phyloP scores from a whole-genome alignment of 352 stramenopile species.

The Plasmopara halstedii region DNA sequence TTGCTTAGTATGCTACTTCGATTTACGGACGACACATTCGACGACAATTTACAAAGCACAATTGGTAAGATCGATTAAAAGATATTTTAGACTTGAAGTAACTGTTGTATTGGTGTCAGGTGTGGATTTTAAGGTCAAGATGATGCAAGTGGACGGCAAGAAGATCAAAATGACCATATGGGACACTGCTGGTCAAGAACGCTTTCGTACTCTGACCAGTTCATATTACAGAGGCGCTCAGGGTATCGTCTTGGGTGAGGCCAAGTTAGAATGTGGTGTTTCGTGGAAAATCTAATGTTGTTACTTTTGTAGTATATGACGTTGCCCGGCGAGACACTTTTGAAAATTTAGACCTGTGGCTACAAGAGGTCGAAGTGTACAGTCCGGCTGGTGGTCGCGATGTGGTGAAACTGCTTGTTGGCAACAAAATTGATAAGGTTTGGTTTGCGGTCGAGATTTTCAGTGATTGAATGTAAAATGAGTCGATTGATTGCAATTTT shows the following conservation, averaged over 20 bases:
- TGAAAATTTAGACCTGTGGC: slow-evolving; percentile 96
- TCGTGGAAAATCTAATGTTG: slow-evolving; percentile 1
- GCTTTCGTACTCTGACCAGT: slow-evolving; percentile 96
- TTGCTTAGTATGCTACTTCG: slow-evolving; percentile 91
- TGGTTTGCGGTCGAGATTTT: not conserved
- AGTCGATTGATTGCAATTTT: too few relatives aligned
- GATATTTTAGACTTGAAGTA: not conserved
- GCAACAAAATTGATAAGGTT: slow-evolving; percentile 95
- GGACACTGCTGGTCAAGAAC: slow-evolving; percentile 98
- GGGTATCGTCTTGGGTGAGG: slow-evolving; percentile 92
- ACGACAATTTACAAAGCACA: slow-evolving; percentile 96
- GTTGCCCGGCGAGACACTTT: slow-evolving; percentile 95
- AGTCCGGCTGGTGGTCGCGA: slow-evolving; percentile 90
- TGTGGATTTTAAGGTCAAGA: slow-evolving; percentile 98
- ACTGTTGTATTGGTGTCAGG: slow-evolving; percentile 20
- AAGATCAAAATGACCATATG: slow-evolving; percentile 98
- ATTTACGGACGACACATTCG: slow-evolving; percentile 98
- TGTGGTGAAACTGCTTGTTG: slow-evolving; percentile 97
- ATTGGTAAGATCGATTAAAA: slow-evolving; percentile 76
- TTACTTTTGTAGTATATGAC: slow-evolving; percentile 85
- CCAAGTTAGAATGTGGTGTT: not conserved
- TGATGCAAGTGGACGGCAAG: slow-evolving; percentile 93
- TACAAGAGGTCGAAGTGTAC: slow-evolving; percentile 97
- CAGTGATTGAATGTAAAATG: too few relatives aligned
- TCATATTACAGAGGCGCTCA: slow-evolving; percentile 97